Evolutionary conservation across 805 yeast species (phyloP), one percentile per base, ranked within the genome.

Genomic region (Zygotorulaspora danielsina): DNA sequence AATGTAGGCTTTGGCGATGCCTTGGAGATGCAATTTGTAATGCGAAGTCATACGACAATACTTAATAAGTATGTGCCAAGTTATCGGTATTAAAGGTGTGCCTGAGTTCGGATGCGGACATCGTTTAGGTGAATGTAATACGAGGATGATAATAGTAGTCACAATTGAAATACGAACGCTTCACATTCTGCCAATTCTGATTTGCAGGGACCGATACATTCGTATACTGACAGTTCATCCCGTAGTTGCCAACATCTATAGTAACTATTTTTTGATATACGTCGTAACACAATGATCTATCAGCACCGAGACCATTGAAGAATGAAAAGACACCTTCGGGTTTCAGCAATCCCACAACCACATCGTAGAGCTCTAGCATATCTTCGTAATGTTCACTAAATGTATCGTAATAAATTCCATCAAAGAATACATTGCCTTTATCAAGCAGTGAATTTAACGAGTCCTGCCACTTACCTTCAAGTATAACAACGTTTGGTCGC

Each of bases 391-490:
- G 94, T 58, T 89, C 97, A 47, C 95, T 84, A 60, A 83, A 89
- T 0, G 97, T 90, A 59, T 89, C 97, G 58, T 84, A 89, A 63
- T 89, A 89, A 24, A 90, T 84, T 3, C 97, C 97, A 57, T 88
- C 87, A 61, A 89, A 84, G 53, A 79, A 83, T 1, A 83, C 78
- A 2, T 46, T 38, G 18, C 84, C 84, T 28, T 73, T 53, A 37
- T 75, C 76, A 19, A 89, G 59, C 22, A 90, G 66, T 19, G 69
- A 67, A 24, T 87, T 84, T 27, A 89, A 59, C 5, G 79, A 73
- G 27, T 84, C 93, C 61, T 90, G 96, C 97, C 97, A 89, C 59
- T 86, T 75, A n/a, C 97, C 97, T 51, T 79, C 84, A 24, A 90
- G 64, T 1, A 89, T 67, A 2, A 76, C 78, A 25, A 89, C 96